Conservation (phyloP, 768 basidiomycete genomes). For the Pulveroboletus sp. region DNA sequence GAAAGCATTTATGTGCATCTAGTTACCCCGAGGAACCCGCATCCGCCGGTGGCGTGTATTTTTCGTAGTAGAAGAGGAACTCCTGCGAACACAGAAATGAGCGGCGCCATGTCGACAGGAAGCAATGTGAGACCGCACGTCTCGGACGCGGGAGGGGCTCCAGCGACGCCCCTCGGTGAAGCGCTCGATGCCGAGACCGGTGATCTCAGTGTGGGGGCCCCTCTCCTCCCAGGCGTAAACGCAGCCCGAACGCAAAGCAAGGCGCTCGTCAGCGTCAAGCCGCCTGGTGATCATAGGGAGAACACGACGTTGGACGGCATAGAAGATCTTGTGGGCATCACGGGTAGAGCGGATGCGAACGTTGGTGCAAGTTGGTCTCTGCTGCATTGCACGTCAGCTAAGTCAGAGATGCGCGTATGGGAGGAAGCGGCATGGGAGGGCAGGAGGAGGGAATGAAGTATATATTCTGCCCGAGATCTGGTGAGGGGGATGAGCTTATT, state of each 20-base stretch:
- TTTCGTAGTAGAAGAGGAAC: conserved; percentile 83
- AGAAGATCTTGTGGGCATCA: conserved; percentile 81
- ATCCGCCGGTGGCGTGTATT: conserved; percentile 49
- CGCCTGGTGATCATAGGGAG: conserved; percentile 73
- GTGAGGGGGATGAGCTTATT: conserved; percentile 22
- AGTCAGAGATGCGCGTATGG: conserved; percentile 9
- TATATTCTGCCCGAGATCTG: conserved; percentile 33
- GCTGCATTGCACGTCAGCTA: conserved; percentile 44
- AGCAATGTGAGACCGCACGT: conserved; percentile 43
- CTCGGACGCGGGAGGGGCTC: conserved; percentile 80
- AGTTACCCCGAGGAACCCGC: conserved; percentile 40
- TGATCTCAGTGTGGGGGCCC: conserved; percentile 66
- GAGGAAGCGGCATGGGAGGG: conserved; percentile 10
- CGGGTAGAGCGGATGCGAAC: conserved; percentile 70
- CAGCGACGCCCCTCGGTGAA: conserved; percentile 82
- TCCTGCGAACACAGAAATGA: conserved; percentile 45
- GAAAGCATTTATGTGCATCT: not conserved
- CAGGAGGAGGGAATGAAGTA: conserved; percentile 22
- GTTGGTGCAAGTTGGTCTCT: conserved; percentile 61
- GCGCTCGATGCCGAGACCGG: conserved; percentile 76
- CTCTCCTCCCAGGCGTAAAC: conserved; percentile 72
- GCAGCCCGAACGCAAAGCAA: conserved; percentile 41
- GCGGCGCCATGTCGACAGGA: not conserved
- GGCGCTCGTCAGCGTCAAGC: conserved; percentile 71
- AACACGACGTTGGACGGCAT: conserved; percentile 56